These are phyloP conservation scores for Lecanicillium sp. DNA, from an alignment of 2,329 filamentous ascomycete species.

Conservation along the genomic window DNA sequence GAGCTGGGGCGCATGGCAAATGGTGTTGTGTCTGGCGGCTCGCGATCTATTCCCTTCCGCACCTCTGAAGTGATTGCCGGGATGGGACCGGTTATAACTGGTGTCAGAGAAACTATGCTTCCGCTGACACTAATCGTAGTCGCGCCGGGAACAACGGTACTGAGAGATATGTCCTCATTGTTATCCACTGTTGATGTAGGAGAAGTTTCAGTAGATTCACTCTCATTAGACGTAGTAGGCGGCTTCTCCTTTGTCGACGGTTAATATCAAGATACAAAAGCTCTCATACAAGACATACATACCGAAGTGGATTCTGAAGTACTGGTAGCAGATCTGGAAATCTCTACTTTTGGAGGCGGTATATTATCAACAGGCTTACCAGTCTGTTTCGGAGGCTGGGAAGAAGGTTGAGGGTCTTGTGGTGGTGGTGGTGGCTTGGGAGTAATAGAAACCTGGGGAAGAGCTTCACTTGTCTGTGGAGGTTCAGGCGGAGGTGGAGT, in stretches of 20 bases:
- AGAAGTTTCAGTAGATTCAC: background rate
- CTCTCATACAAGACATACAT: too few species aligned
- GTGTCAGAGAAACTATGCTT: background rate
- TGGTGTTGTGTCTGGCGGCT: background rate
- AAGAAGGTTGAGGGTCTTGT: background rate
- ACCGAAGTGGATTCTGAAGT: too few species aligned
- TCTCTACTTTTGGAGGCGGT: constrained; percentile 5
- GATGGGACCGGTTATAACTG: background rate
- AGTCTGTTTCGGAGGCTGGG: background rate
- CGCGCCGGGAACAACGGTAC: constrained; percentile 1
- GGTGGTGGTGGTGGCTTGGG: background rate
- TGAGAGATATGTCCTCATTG: background rate
- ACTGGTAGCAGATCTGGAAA: too few species aligned
- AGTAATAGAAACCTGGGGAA: background rate
- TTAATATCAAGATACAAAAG: too few species aligned
- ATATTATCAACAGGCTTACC: constrained; percentile 2
- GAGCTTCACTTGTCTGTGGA: background rate
- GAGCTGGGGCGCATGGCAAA: constrained; percentile 1
- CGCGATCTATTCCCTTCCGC: background rate
- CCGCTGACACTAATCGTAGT: background rate
- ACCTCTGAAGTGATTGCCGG: constrained; percentile 2
- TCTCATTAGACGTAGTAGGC: background rate
- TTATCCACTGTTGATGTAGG: background rate
- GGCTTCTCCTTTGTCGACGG: too few species aligned
- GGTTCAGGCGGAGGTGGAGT: background rate